A percentile compares a stretch with the other conserved stretches of the same genome.
phyloP scores from a whole-genome alignment of 2,329 filamentous ascomycete genomes.

The Fusarium mundagurra region DNA sequence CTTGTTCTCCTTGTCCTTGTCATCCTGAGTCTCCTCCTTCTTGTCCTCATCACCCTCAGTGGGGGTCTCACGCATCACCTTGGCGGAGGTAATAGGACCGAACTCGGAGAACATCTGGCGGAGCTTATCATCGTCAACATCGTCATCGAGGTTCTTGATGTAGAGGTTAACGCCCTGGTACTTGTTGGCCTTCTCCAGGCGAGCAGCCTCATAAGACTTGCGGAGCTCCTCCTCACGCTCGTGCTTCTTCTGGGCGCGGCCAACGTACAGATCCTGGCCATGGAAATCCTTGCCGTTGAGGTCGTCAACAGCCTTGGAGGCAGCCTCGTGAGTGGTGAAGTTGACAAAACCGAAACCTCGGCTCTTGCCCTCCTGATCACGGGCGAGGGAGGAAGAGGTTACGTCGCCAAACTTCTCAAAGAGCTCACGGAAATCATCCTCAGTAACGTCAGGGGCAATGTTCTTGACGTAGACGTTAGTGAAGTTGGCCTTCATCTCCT shows the following conservation, averaged over 20 bases:
- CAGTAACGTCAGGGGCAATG: slow-evolving; percentile 82
- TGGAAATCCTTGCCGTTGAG: slow-evolving; percentile 93
- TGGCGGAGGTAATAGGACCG: slow-evolving; percentile 96
- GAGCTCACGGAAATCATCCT: slow-evolving; percentile 93
- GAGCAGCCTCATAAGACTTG: slow-evolving; percentile 97
- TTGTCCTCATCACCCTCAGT: slow-evolving; percentile 65
- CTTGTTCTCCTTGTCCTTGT: slow-evolving; percentile 57
- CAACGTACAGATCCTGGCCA: slow-evolving; percentile 96
- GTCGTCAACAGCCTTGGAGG: slow-evolving; percentile 85
- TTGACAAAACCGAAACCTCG: slow-evolving; percentile 97
- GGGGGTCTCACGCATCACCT: slow-evolving; percentile 93
- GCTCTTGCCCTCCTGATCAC: slow-evolving; percentile 89
- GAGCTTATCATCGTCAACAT: slow-evolving; percentile 97
- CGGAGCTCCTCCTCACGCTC: slow-evolving; percentile 99
- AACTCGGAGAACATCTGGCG: slow-evolving; percentile 91
- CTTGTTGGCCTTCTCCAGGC: slow-evolving; percentile 98
- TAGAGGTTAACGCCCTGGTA: slow-evolving; percentile 99
- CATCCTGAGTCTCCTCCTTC: slow-evolving; percentile 62
- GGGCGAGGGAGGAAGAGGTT: slow-evolving; percentile 93
- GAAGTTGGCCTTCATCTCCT: slow-evolving; percentile 99
- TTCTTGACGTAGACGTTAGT: slow-evolving; percentile 99
- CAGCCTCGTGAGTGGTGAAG: slow-evolving; percentile 91
- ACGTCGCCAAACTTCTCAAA: slow-evolving; percentile 95
- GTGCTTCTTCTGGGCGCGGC: slow-evolving; percentile 99
- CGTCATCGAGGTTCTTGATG: slow-evolving; percentile 98